These are phyloP conservation scores for Pseudogymnoascus sp. DNA, from an alignment of 2,329 filamentous ascomycete species.

Conservation along the genomic window DNA sequence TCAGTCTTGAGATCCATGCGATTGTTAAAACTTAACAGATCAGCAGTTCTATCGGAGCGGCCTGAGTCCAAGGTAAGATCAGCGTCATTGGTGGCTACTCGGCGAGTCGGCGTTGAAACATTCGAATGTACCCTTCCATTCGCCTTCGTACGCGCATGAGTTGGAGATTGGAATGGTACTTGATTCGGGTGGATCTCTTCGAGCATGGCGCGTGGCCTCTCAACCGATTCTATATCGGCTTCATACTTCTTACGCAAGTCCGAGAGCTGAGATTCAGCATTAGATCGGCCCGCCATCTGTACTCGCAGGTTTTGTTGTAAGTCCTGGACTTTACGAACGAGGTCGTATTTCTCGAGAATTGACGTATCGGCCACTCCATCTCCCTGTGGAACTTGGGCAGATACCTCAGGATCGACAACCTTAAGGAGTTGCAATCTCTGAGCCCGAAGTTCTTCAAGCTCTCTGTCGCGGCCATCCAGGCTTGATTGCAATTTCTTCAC, in stretches of 20 bases:
- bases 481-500: conserved; percentile 71
- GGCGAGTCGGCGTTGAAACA: conserved; percentile 67
- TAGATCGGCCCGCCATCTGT: conserved; percentile 68
- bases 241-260: conserved; percentile 68
- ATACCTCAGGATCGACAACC: conserved; percentile 67
- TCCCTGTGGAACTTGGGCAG: conserved; percentile 41
- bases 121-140: conserved; percentile 58
- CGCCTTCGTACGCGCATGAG: conserved; percentile 50
- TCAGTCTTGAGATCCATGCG: conserved; percentile 87
- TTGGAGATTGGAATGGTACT: conserved; percentile 65
- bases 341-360: conserved; percentile 63
- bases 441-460: conserved; percentile 69
- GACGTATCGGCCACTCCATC: conserved; percentile 43
- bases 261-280: conserved; percentile 73
- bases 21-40: conserved; percentile 75
- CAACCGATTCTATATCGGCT: conserved; percentile 58
- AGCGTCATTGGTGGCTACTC: conserved; percentile 55
- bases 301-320: conserved; percentile 82
- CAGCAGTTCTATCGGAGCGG: conserved; percentile 75
- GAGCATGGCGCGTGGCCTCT: conserved; percentile 59
- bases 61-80: conserved; percentile 58
- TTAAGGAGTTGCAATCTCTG: conserved; percentile 78
- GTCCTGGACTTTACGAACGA: conserved; percentile 78
- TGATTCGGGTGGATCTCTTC: conserved; percentile 86
- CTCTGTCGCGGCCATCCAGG: conserved; percentile 69